Evolutionary conservation across 805 yeast species (phyloP).

Genomic region (Ascoidea rubescens): DNA sequence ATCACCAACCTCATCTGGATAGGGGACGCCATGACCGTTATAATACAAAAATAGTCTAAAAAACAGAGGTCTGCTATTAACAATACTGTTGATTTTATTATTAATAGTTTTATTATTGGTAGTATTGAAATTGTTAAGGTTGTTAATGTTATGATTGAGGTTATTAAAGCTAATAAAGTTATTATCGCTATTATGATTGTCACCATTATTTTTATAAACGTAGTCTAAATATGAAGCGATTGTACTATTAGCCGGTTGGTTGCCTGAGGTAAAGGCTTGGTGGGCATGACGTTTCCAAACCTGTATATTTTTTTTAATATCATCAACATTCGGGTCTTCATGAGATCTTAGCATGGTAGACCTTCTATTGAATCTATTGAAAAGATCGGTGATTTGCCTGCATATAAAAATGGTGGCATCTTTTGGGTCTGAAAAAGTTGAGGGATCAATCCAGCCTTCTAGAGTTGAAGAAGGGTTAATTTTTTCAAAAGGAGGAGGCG

Average conservation of each 20-base stretch:
- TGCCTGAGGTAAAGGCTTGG: conserved; percentile 23
- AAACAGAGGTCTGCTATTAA: no score
- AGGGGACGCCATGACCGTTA: conserved; percentile 98
- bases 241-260: no score
- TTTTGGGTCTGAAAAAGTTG: conserved; percentile 66
- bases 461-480: conserved; percentile 85
- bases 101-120: not conserved
- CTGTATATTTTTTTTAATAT: conserved; percentile 81
- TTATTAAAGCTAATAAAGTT: no score
- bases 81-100: conserved; percentile 24
- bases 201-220: no score
- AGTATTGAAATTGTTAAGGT: not conserved
- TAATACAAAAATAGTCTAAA: conserved; percentile 77
- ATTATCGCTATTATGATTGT: no score
- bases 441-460: conserved; percentile 92
- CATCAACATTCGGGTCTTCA: conserved; percentile 91
- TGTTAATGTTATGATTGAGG: no score
- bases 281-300: conserved; percentile 81
- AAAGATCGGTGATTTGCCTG: conserved; percentile 73
- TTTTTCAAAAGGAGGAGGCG: conserved; percentile 78
- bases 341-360: conserved; percentile 76
- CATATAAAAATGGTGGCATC: conserved; percentile 89
- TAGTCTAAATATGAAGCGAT: no score
- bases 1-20: conserved; percentile 92
- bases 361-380: conserved; percentile 75